phyloP scores from a whole-genome alignment of 768 basidiomycete genomes.

The Agaricus subrufescens region DNA sequence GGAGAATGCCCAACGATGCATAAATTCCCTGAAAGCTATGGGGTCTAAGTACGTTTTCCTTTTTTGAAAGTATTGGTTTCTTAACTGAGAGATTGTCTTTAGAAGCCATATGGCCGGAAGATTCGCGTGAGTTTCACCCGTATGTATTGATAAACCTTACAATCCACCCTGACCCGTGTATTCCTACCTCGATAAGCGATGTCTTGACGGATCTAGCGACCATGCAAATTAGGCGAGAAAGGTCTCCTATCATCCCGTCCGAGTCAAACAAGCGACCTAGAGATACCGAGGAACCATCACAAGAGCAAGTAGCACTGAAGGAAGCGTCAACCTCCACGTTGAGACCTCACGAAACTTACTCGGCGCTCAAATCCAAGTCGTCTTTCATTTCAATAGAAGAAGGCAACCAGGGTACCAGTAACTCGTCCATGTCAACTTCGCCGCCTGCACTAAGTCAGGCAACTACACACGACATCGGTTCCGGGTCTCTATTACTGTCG shows the following conservation, averaged over 20 bases:
- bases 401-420: background rate
- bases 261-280: conserved; percentile 43
- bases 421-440: background rate
- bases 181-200: conserved; percentile 35
- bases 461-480: background rate
- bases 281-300: conserved; percentile 17
- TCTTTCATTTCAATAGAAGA: background rate
- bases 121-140: conserved; percentile 25
- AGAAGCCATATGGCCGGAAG: conserved; percentile 37
- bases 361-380: background rate
- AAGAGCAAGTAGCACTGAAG: background rate
- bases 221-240: conserved; percentile 41
- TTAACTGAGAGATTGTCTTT: background rate
- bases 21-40: conserved; percentile 36
- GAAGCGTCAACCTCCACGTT: background rate
- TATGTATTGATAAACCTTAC: conserved; percentile 15
- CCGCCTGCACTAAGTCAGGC: background rate
- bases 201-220: conserved; percentile 54
- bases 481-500: background rate
- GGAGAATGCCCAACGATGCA: conserved; percentile 47
- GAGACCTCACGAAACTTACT: background rate
- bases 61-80: background rate
- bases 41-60: conserved; percentile 26
- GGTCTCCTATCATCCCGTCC: conserved; percentile 26
- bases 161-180: conserved; percentile 6